Evolutionary conservation across 2,329 filamentous ascomycete species (phyloP), one percentile per base, ranked within the genome.

Genomic region (Paramyrothecium roridum): DNA sequence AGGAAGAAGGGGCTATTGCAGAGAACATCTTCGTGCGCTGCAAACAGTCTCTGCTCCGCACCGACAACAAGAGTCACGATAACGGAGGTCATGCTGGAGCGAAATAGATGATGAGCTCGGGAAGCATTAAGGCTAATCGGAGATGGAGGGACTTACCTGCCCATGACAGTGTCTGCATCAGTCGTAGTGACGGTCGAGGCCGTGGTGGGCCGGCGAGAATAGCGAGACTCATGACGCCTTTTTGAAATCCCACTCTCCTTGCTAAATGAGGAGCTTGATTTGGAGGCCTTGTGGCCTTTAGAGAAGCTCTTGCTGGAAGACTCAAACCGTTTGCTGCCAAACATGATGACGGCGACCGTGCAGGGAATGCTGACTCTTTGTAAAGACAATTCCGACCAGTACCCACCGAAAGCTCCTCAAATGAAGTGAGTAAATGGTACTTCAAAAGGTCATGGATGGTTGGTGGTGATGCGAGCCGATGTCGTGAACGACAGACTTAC

Each of bases 1-100:
- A 61, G 63, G 74, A 97, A 96, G 81, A 88, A 96, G 8, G 91
- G 86, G 12, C 91, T 95, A 54, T 82, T 77, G 69, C 81, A 83
- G 57, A 97, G 85, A 58, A 96, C 83, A 62, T 95, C 89, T 77
- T 96, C 90, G 71, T 96, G 93, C 8, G 91, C 91, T 40, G 93
- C 93, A 68, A 97, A 97, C 63, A 96, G 87, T 21, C 93, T 86
- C 70, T 92, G 87, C 62, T 93, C 88, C 6, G 81, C 81, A n/a
- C 91, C 91, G 63, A 96, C 84, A 63, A 89, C 84, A 58, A 96
- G 82, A 11, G 90, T 96, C 62, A 96, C 83, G 68, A 95, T 90
- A 48, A 88, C 78, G 3, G 87, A 88, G 23, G 81, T 82, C 56
- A 85, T 68, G 55, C 74, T 81, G 57, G 84, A 87, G 59, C n/a